Evolutionary conservation across 805 yeast species (phyloP).

Genomic region (Metschnikowia gelsemii): DNA sequence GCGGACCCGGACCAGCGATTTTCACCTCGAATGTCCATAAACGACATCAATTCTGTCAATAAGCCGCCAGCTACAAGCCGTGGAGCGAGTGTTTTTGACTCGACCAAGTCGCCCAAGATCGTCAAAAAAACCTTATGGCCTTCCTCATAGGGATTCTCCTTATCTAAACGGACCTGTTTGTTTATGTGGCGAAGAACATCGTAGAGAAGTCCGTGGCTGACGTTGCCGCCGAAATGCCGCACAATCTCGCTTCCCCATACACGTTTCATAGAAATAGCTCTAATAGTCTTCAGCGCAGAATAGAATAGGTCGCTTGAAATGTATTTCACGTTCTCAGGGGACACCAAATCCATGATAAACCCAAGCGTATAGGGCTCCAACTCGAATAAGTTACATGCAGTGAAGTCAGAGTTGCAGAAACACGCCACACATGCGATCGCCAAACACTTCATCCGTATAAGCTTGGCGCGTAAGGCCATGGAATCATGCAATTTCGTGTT

Average conservation of each 20-base stretch:
- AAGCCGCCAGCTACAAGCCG: constrained; percentile 75
- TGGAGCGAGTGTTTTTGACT: constrained; percentile 52
- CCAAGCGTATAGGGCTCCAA: constrained; percentile 67
- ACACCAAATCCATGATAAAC: constrained; percentile 68
- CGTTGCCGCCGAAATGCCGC: constrained; percentile 78
- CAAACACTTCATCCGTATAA: constrained; percentile 62
- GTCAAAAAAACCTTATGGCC: constrained; percentile 58
- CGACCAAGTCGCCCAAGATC: constrained; percentile 60
- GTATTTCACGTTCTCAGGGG: constrained; percentile 51
- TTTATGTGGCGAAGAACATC: constrained; percentile 67
- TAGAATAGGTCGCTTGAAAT: constrained; percentile 54
- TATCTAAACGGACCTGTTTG: constrained; percentile 46
- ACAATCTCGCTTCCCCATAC: constrained; percentile 76
- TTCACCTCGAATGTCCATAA: constrained; percentile 52
- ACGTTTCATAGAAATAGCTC: constrained; percentile 63
- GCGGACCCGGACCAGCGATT: constrained; percentile 60
- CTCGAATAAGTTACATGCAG: constrained; percentile 66
- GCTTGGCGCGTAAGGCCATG: constrained; percentile 52
- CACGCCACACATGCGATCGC: constrained; percentile 66
- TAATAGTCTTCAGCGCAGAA: constrained; percentile 65
- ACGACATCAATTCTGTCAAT: constrained; percentile 60
- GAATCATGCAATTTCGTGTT: constrained; percentile 54
- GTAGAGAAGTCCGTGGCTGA: constrained; percentile 78
- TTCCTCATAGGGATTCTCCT: constrained; percentile 28
- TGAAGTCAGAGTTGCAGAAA: constrained; percentile 53